phyloP scores from a whole-genome alignment of 495 filamentous ascomycete species.

The Bacidia rubella region DNA sequence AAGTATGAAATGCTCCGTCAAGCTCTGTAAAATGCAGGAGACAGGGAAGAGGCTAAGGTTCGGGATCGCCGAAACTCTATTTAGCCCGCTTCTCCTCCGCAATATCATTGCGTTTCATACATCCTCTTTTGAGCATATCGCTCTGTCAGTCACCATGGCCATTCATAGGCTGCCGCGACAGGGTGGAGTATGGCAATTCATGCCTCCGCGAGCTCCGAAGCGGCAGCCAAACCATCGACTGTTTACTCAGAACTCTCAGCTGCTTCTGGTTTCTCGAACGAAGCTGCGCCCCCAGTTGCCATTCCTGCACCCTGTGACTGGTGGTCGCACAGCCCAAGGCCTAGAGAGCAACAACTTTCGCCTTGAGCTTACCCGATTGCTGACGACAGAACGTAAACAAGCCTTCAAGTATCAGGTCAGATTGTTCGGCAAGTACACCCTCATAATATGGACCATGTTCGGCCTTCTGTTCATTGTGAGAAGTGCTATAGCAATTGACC shows the following conservation, averaged over 20 bases:
- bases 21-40: too few species aligned
- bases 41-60: too few species aligned
- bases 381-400: constrained; percentile 62
- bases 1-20: too few species aligned
- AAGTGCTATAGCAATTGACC: constrained; percentile 17
- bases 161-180: not conserved
- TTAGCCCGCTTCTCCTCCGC: too few species aligned
- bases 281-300: constrained; percentile 61
- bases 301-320: constrained; percentile 50
- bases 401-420: constrained; percentile 52
- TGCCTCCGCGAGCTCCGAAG: not conserved
- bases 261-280: constrained; percentile 34
- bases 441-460: constrained; percentile 41
- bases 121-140: not conserved
- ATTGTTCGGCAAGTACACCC: constrained; percentile 44
- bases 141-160: not conserved
- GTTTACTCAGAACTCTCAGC: constrained; percentile 37
- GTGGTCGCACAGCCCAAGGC: constrained; percentile 24
- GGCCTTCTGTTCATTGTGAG: constrained; percentile 21
- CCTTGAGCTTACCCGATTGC: constrained; percentile 48
- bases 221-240: constrained; percentile 1
- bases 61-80: too few species aligned
- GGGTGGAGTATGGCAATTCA: not conserved
- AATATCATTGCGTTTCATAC: too few species aligned
- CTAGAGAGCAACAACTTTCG: constrained; percentile 29